A percentile compares a stretch with the other conserved stretches of the same genome.
These are phyloP conservation scores for Canna indica DNA, from an alignment of 176 grass and related monocot genomes.

Conservation along the genomic window DNA sequence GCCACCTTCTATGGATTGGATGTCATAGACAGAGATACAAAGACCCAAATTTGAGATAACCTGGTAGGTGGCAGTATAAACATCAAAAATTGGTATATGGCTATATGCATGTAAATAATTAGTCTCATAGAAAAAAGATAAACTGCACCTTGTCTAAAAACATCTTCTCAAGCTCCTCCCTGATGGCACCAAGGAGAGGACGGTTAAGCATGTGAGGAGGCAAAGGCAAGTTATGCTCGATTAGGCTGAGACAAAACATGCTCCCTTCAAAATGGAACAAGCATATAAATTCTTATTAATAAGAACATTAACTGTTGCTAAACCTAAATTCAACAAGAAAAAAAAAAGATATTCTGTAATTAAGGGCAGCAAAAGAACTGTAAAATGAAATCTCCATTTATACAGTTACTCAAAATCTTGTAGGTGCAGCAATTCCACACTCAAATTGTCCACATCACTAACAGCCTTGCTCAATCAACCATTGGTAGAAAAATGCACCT, in stretches of 20 bases:
- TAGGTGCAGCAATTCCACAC: no score
- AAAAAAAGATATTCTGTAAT: no score
- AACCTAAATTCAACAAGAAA: neutral
- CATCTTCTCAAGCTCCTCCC: constrained; percentile 60
- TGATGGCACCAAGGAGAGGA: constrained; percentile 54
- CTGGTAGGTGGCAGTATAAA: constrained; percentile 20
- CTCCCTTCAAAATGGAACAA: neutral
- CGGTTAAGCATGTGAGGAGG: constrained; percentile 59
- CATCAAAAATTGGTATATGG: constrained; percentile 14
- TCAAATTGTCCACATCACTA: no score
- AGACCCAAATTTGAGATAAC: constrained; percentile 70
- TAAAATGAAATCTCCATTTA: no score
- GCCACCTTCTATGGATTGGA: constrained; percentile 55
- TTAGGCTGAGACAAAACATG: constrained; percentile 69
- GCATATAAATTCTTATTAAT: no score
- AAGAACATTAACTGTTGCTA: no score
- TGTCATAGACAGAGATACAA: constrained; percentile 71
- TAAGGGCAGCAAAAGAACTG: no score
- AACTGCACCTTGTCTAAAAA: constrained; percentile 70
- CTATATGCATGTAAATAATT: constrained; percentile 6
- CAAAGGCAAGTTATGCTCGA: constrained; percentile 70
- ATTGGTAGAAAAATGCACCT: no score
- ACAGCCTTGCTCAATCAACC: no score
- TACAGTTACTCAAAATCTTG: no score
- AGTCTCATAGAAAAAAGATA: neutral